Evolutionary conservation across 2,329 filamentous ascomycete genomes (phyloP).

Genomic region (Aureobasidium sp.): DNA sequence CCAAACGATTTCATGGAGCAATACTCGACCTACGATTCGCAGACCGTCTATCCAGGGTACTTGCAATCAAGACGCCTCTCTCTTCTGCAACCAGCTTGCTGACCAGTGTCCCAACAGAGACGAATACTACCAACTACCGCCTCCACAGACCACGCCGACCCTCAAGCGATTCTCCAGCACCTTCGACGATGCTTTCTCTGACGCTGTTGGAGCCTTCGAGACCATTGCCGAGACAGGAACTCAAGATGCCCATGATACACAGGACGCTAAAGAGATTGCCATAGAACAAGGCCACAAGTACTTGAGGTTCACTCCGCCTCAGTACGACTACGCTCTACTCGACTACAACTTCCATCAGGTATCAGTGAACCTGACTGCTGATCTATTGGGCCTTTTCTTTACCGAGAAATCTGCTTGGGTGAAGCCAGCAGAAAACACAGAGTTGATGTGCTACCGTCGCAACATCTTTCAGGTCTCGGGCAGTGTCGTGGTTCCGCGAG

Average conservation of each 20-base stretch:
- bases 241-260: constrained; percentile 36
- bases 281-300: constrained; percentile 58
- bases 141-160: constrained; percentile 21
- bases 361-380: constrained; percentile 62
- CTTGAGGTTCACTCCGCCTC: constrained; percentile 44
- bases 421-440: constrained; percentile 55
- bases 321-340: constrained; percentile 51
- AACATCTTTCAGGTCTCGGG: constrained; percentile 96
- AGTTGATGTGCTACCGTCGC: constrained; percentile 90
- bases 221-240: constrained; percentile 34
- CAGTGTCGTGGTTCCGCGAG: constrained; percentile 71
- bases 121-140: constrained; percentile 24
- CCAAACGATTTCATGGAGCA: constrained; percentile 49
- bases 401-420: constrained; percentile 70
- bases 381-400: constrained; percentile 86
- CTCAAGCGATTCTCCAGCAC: constrained; percentile 26
- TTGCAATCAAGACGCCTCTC: constrained; percentile 18
- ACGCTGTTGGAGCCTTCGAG: constrained; percentile 44
- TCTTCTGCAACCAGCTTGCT: not conserved
- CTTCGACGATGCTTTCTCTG: constrained; percentile 46
- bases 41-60: constrained; percentile 54
- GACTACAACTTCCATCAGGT: constrained; percentile 59
- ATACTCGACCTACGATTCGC: constrained; percentile 53
- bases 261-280: constrained; percentile 46
- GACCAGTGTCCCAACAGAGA: constrained; percentile 20